phyloP scores from a whole-genome alignment of 2,329 filamentous ascomycete species.

The Ophiostoma quercus region DNA sequence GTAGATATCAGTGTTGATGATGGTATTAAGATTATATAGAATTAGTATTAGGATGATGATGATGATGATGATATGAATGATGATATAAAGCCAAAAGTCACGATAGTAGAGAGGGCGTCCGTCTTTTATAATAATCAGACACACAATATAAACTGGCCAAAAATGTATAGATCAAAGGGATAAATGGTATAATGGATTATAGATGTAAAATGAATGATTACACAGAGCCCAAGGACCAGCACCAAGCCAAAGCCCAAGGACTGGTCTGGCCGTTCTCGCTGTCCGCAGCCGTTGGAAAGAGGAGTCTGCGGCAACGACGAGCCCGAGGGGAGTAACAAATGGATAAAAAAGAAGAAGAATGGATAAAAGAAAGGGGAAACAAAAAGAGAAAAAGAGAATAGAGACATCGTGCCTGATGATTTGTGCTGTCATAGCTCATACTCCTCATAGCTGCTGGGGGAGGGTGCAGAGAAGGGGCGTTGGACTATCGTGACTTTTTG shows the following conservation, averaged over 20 bases:
- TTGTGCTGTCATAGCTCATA: constrained; percentile 13
- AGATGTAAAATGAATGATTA: background rate
- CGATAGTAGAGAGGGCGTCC: background rate
- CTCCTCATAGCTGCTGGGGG: background rate
- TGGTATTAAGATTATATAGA: constrained; percentile 11
- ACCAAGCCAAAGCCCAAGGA: background rate
- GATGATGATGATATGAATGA: constrained; percentile 1
- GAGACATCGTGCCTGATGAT: background rate
- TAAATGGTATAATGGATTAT: background rate
- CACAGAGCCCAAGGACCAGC: background rate
- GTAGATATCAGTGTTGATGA: background rate
- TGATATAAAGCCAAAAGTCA: background rate
- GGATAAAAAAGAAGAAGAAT: background rate
- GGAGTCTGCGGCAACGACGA: constrained; percentile 10
- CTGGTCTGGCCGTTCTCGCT: constrained; percentile 12
- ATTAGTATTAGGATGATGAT: constrained; percentile 10
- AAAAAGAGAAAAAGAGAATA: background rate
- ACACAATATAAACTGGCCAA: background rate
- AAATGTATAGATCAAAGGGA: background rate
- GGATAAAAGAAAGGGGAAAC: background rate
- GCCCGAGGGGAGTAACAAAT: background rate
- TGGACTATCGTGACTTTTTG: constrained; percentile 7
- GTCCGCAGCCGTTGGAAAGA: constrained; percentile 1
- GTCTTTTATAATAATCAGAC: constrained; percentile 14
- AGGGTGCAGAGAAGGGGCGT: background rate